These are phyloP conservation scores for Beauveria caledonica DNA, from an alignment of 2,329 filamentous ascomycete species.

Conservation along the genomic window DNA sequence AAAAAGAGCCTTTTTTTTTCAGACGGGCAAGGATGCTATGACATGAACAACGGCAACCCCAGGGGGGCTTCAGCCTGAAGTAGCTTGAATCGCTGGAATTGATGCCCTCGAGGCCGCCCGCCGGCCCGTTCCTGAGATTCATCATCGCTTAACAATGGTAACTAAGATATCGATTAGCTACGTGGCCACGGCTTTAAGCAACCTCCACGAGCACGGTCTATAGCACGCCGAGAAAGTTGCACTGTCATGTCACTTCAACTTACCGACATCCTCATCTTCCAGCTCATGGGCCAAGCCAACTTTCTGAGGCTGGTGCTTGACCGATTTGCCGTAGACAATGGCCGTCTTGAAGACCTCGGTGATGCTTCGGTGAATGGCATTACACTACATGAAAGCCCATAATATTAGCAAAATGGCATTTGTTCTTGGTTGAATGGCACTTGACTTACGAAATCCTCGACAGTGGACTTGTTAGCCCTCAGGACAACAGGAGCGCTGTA, in stretches of 20 bases:
- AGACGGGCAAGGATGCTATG: not conserved
- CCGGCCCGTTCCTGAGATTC: conserved; percentile 15
- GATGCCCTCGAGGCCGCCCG: not conserved
- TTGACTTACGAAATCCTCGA: conserved; percentile 88
- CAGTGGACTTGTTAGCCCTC: conserved; percentile 70
- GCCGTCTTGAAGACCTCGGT: conserved; percentile 92
- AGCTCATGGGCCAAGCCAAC: conserved; percentile 88
- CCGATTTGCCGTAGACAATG: conserved; percentile 93
- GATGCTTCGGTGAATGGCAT: conserved; percentile 93
- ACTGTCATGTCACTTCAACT: conserved; percentile 26
- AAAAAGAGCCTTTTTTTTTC: not conserved
- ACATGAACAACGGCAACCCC: not conserved
- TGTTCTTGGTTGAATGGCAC: not conserved
- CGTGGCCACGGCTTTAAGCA: not conserved
- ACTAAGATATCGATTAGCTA: conserved; percentile 25
- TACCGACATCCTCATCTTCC: conserved; percentile 94
- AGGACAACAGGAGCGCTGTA: conserved; percentile 89
- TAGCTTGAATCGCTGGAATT: conserved; percentile 1
- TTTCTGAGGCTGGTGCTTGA: conserved; percentile 96
- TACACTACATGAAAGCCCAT: conserved; percentile 56
- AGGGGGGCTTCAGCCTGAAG: not conserved
- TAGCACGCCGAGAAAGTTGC: not conserved
- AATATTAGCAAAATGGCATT: conserved; percentile 24
- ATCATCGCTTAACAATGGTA: conserved; percentile 60
- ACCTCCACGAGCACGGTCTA: not conserved